These are phyloP conservation scores for Schizothecium vesticola DNA, from an alignment of 495 filamentous ascomycete genomes.

Conservation along the genomic window DNA sequence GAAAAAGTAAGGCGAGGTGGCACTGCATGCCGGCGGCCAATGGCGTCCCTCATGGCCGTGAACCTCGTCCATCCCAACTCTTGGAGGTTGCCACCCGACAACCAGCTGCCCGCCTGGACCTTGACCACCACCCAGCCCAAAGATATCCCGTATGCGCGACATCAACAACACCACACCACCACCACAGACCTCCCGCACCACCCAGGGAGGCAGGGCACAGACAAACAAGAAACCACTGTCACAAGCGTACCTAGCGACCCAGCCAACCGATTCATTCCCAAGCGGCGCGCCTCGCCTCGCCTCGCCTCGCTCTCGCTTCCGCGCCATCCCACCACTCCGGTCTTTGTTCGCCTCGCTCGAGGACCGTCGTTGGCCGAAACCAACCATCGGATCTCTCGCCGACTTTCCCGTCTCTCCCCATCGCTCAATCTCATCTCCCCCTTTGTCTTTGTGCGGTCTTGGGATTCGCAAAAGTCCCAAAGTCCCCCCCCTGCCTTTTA, in stretches of 20 bases:
- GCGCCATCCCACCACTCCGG: neutral
- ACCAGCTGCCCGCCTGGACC: neutral
- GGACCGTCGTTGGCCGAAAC: neutral
- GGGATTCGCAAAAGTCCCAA: neutral
- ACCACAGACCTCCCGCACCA: neutral
- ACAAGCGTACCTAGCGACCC: neutral
- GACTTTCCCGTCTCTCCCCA: neutral
- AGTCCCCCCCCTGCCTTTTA: neutral
- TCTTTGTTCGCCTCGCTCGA: neutral
- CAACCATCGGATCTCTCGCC: neutral
- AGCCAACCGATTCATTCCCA: too few species aligned
- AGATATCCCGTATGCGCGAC: neutral
- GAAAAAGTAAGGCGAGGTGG: conserved; percentile 13
- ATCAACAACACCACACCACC: neutral
- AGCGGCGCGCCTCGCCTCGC: too few species aligned
- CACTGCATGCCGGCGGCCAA: neutral
- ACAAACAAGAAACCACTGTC: neutral
- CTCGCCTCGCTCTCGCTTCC: neutral
- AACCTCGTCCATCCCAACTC: neutral
- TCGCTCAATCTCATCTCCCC: neutral
- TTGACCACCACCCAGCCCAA: neutral
- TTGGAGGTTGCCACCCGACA: neutral
- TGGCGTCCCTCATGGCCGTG: neutral
- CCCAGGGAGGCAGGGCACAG: neutral
- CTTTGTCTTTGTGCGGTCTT: neutral